Evolutionary conservation across 1,139 yeast genomes (phyloP), one percentile per base, ranked within the genome.

Genomic region (Yamadazyma taylorii): DNA sequence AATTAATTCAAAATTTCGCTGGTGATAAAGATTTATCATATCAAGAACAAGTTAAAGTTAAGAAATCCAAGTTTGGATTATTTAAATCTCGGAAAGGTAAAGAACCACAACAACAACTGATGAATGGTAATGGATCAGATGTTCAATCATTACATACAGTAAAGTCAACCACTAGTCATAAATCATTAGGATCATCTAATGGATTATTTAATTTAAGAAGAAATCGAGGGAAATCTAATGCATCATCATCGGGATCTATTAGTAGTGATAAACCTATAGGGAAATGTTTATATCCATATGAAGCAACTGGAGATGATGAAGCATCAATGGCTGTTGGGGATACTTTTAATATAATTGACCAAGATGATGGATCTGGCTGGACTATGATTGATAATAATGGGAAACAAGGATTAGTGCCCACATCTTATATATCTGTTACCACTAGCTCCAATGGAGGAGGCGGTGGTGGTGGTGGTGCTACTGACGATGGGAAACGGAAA

Each of bases 301-400:
- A 71, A 4, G 82, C 94, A 0, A 63, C 76, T 4, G 96, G 89
- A 4, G 77, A 70, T 23, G 97, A 89, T 53, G 98, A 92, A 60
- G 63, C 81, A 1, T 60, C 78, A 2, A 63, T 92, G 2, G 44
- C 52, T 7, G 75, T 77, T 0, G 90, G 94, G 5, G 95, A 86
- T 33, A 54, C 61, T 4, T 61, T 90, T 27, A 63, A 62, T 4
- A 72, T 92, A 3, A 43, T 84, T 0, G 80, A 77, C 35, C 66
- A 66, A 3, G 97, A 92, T 57, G 92, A 86, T 48, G 97, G 97
- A 0, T 81, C 92, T 6, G 99, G 99, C 0, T 94, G 99, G 99
- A 83, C 96, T 1, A 63, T 48, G 77, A 83, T 50, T 45, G 61
- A 38, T 60, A 59, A 33, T 48, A 66, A 36, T 69, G 84, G 47